These are phyloP conservation scores for Aurifilum marmelostoma DNA, from an alignment of 2,329 filamentous ascomycete genomes.

Conservation along the genomic window DNA sequence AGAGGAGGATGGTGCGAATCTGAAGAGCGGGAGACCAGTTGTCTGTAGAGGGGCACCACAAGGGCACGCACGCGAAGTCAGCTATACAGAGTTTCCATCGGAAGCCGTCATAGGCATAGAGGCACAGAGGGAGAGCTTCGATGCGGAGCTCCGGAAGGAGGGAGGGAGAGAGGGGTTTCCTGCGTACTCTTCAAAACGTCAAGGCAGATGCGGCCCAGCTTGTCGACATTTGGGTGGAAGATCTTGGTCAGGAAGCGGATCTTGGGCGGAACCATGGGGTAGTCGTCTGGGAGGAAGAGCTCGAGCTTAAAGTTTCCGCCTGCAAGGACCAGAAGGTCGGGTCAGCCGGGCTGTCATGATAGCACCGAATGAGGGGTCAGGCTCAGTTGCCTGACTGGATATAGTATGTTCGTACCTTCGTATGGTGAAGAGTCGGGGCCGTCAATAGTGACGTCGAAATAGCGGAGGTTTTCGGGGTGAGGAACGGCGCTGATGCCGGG, in stretches of 20 bases:
- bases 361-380: background rate
- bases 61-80: constrained; percentile 24
- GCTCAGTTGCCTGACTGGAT: background rate
- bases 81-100: constrained; percentile 1
- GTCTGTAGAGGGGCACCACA: constrained; percentile 56
- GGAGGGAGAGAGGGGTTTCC: too few species aligned
- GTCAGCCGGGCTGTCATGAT: constrained; percentile 11
- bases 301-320: constrained; percentile 93
- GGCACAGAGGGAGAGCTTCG: background rate
- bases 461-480: constrained; percentile 95
- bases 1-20: constrained; percentile 97
- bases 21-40: constrained; percentile 99
- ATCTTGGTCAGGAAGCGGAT: constrained; percentile 99
- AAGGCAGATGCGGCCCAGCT: constrained; percentile 93
- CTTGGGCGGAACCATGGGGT: constrained; percentile 98
- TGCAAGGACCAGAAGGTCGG: constrained; percentile 34
- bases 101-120: background rate
- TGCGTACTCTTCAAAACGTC: constrained; percentile 92
- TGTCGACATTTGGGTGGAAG: constrained; percentile 98
- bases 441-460: constrained; percentile 97
- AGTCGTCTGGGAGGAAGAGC: constrained; percentile 96
- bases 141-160: constrained; percentile 1
- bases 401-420: constrained; percentile 68
- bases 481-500: constrained; percentile 94
- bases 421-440: constrained; percentile 92